These are phyloP conservation scores for Candida smagusa DNA, from an alignment of 1,139 yeast genomes.

Conservation along the genomic window DNA sequence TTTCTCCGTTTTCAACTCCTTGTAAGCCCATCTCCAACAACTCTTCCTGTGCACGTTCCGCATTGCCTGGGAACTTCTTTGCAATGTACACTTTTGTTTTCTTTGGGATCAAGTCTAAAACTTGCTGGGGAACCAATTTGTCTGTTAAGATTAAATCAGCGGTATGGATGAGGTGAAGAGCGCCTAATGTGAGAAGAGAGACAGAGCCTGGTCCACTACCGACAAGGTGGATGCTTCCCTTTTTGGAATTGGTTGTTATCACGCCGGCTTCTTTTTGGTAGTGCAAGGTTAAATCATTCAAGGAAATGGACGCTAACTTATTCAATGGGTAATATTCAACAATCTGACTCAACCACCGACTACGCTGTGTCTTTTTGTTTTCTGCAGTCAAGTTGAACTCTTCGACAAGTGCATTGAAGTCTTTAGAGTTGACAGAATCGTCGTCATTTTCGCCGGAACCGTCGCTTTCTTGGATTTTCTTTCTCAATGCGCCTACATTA, in stretches of 20 bases:
- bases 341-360: slow-evolving; percentile 85
- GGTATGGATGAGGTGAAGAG: slow-evolving; percentile 70
- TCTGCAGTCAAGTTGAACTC: slow-evolving; percentile 56
- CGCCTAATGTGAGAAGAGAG: slow-evolving; percentile 80
- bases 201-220: slow-evolving; percentile 96
- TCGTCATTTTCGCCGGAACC: slow-evolving; percentile 61
- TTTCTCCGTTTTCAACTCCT: slow-evolving; percentile 60
- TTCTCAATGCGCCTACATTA: slow-evolving; percentile 66
- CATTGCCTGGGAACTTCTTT: slow-evolving; percentile 93
- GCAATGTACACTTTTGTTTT: slow-evolving; percentile 80
- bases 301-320: slow-evolving; percentile 53
- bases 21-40: slow-evolving; percentile 66
- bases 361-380: slow-evolving; percentile 55
- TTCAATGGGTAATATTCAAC: slow-evolving; percentile 86
- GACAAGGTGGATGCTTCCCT: slow-evolving; percentile 70
- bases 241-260: slow-evolving; percentile 8
- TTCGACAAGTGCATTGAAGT: slow-evolving; percentile 58
- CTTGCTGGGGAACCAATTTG: slow-evolving; percentile 87
- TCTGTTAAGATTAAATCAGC: slow-evolving; percentile 90
- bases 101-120: slow-evolving; percentile 74
- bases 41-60: slow-evolving; percentile 90
- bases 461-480: slow-evolving; percentile 43
- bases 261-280: slow-evolving; percentile 19
- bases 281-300: slow-evolving; percentile 52
- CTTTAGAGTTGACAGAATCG: slow-evolving; percentile 59